A percentile compares a stretch with the other conserved stretches of the same genome.
Conservation (phyloP, 148 eudicot genomes). For the Arbutus unedo region DNA sequence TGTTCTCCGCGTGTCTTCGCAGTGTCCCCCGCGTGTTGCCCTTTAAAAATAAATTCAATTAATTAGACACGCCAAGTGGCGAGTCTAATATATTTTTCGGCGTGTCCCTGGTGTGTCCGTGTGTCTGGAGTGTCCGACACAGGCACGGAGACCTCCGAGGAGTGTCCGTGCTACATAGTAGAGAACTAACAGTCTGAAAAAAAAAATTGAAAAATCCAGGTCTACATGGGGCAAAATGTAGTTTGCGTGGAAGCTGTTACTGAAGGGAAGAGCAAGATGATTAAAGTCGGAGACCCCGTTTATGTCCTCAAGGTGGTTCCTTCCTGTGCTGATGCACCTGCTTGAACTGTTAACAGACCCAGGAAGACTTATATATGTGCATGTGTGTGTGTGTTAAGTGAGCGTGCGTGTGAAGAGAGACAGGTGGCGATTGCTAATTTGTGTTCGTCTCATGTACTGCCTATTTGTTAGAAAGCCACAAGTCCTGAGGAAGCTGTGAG, state of each 20-base stretch:
- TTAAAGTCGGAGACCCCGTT: slow-evolving; percentile 78
- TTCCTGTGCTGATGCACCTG: slow-evolving; percentile 67
- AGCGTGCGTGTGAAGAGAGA: no score
- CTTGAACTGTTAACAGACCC: slow-evolving; percentile 24
- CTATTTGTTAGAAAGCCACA: background rate
- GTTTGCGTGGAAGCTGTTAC: slow-evolving; percentile 56
- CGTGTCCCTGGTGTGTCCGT: no score
- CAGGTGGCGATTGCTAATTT: no score
- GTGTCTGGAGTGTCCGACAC: no score
- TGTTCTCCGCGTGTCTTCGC: no score
- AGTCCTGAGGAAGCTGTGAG: background rate
- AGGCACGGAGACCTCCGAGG: no score
- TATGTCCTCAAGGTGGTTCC: slow-evolving; percentile 44
- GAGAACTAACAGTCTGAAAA: background rate
- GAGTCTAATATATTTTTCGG: no score
- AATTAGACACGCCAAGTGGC: no score
- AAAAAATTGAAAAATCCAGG: slow-evolving; percentile 27
- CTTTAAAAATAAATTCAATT: no score
- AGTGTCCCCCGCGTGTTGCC: no score
- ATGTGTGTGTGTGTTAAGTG: no score
- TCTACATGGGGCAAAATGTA: slow-evolving; percentile 78
- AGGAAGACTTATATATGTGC: background rate
- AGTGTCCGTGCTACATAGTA: no score
- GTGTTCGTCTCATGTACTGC: background rate
- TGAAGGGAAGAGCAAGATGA: slow-evolving; percentile 40